Base-by-base conservation (phyloP, 2,329 filamentous ascomycete genomes). In the Fusarium transvaalense region DNA sequence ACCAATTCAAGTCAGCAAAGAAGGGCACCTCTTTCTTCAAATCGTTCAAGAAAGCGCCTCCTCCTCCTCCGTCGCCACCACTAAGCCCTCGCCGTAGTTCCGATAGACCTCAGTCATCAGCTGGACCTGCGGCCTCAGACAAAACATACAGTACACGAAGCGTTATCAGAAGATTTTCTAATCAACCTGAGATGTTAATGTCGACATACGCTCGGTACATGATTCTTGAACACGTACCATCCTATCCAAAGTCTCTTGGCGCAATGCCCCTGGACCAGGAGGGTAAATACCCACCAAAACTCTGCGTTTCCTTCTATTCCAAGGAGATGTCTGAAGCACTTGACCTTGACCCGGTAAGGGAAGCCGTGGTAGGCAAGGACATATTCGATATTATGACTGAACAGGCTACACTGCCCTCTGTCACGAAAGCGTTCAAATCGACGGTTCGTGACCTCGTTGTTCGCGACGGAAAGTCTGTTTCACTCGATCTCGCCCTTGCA, bases 331-430 rank as follows among this genome's bases (percentile, higher is more conserved):
- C 84, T 1, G 81, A 84, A 13, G 76, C 85, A 13, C 78, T 88
- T 2, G 81, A 82, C 14, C 76, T 85, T 4, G 76, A 76, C 17
- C 72, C 77, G 34, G 74, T 75, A 4, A 69, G 74, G 5, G 76
- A 78, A 3, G 75, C 78, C 3, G 77, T 84, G 17, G 73, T 80
- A 47, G 80, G 83, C 46, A 81, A 80, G 64, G 85, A 89, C 61
- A 79, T 88, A 14, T 89, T 89, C 72, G 80, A 82, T 39, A 82
- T 88, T n/a, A 79, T 89, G 6, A 76, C 79, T 6, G 80, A 84
- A n/a, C 80, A 83, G 43, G 78, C 81, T 2, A 76, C 78, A n/a
- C 79, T 82, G 10, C 79, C 80, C 1, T 79, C 77, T 4, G 74
- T 85, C 8, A 80, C 79, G 3, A 82, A 81, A 50, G 76, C 79